These are phyloP conservation scores for Penicillium sp. DNA, from an alignment of 2,329 filamentous ascomycete genomes.

Conservation along the genomic window DNA sequence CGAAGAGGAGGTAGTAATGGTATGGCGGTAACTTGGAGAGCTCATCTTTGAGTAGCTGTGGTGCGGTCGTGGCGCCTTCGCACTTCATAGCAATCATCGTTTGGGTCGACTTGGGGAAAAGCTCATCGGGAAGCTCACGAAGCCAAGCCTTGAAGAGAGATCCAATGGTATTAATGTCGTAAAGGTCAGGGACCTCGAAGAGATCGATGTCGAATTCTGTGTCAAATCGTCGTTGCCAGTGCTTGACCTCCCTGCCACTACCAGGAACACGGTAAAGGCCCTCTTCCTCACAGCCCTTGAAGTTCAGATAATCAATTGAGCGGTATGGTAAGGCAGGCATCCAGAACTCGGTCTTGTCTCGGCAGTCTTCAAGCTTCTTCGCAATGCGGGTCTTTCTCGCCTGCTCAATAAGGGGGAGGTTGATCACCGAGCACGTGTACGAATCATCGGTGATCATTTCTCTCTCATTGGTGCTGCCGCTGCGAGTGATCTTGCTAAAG, in stretches of 20 bases:
- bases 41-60: constrained; percentile 83
- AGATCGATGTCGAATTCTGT: constrained; percentile 86
- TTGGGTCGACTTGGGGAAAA: constrained; percentile 83
- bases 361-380: constrained; percentile 78
- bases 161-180: constrained; percentile 94
- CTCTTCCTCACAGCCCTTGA: constrained; percentile 89
- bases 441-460: constrained; percentile 73
- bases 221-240: constrained; percentile 90
- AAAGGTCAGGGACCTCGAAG: constrained; percentile 80
- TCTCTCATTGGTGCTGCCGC: constrained; percentile 66
- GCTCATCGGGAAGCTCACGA: constrained; percentile 87
- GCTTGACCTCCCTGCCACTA: constrained; percentile 84
- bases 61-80: constrained; percentile 72
- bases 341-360: constrained; percentile 97
- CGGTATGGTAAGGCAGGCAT: constrained; percentile 96
- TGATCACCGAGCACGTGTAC: constrained; percentile 81
- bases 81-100: constrained; percentile 77
- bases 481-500: constrained; percentile 73
- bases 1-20: constrained; percentile 96
- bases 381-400: constrained; percentile 88
- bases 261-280: constrained; percentile 90
- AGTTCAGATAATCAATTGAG: constrained; percentile 94
- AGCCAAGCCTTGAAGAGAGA: constrained; percentile 97
- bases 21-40: constrained; percentile 91
- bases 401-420: constrained; percentile 80